Percentiles rank a stretch among this genome's conserved stretches.
Conservation (phyloP, 345 rosid species). For the Aegle marmelos region DNA sequence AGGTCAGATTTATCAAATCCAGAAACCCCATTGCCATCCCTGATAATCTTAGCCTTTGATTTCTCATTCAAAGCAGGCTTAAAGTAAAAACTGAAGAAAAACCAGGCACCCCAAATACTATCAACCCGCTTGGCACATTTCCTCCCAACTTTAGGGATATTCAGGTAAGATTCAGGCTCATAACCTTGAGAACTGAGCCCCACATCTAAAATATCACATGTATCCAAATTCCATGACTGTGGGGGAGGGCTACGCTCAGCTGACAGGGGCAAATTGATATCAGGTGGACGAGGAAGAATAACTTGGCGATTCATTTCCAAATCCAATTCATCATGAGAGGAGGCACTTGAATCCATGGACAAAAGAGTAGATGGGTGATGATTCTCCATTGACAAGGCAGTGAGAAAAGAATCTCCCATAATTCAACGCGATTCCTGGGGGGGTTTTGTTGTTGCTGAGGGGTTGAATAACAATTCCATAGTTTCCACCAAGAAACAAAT, state of each 20-base stretch:
- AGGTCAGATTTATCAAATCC: conserved; percentile 88
- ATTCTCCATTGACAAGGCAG: conserved; percentile 74
- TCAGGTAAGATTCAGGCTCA: conserved; percentile 67
- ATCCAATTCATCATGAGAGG: conserved; percentile 85
- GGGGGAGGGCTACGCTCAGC: conserved; percentile 86
- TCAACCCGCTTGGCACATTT: conserved; percentile 83
- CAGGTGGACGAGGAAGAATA: conserved; percentile 82
- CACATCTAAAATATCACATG: conserved; percentile 78
- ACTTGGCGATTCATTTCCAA: conserved; percentile 83
- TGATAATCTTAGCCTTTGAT: conserved; percentile 66
- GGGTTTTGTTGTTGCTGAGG: conserved; percentile 32
- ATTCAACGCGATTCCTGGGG: conserved; percentile 26
- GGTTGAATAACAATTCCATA: conserved; percentile 33
- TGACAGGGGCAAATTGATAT: conserved; percentile 86
- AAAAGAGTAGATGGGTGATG: conserved; percentile 92
- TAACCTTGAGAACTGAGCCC: conserved; percentile 72
- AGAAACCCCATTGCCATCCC: conserved; percentile 72
- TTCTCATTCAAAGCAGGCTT: conserved; percentile 85
- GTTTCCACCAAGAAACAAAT: conserved; percentile 28
- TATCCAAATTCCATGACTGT: conserved; percentile 51
- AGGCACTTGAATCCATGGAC: conserved; percentile 93
- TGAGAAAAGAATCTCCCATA: conserved; percentile 64
- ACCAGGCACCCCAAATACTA: conserved; percentile 99
- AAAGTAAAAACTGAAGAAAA: conserved; percentile 92
- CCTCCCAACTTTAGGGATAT: conserved; percentile 54